Evolutionary conservation across 1,139 yeast species (phyloP).

Genomic region (Taphrina populina): DNA sequence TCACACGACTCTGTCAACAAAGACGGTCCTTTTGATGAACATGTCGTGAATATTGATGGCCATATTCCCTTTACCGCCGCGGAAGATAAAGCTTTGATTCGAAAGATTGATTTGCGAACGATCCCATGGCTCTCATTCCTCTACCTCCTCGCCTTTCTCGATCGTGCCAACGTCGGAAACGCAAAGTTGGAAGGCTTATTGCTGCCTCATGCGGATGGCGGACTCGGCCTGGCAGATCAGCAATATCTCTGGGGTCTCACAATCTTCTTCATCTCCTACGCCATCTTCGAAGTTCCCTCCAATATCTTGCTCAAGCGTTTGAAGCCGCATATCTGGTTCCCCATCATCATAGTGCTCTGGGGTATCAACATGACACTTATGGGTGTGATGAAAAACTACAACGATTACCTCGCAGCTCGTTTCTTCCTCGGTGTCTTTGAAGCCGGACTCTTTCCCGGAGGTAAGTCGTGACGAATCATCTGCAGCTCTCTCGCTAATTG

Average conservation of each 20-base stretch:
- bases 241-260: conserved; percentile 60
- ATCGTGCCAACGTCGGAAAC: conserved; percentile 62
- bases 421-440: conserved; percentile 76
- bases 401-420: conserved; percentile 62
- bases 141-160: conserved; percentile 60
- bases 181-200: conserved; percentile 58
- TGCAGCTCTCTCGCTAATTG: not conserved
- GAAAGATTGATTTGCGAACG: conserved; percentile 52
- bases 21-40: not conserved
- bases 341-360: conserved; percentile 40
- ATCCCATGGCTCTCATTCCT: conserved; percentile 58
- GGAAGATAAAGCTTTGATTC: conserved; percentile 22
- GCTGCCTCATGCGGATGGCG: conserved; percentile 42
- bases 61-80: conserved; percentile 29
- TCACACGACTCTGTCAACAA: conserved; percentile 5
- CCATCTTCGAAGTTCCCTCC: conserved; percentile 64
- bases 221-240: conserved; percentile 52
- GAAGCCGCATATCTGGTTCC: conserved; percentile 51
- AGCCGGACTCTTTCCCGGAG: conserved; percentile 93
- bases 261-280: conserved; percentile 72
- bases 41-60: not conserved
- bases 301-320: conserved; percentile 61
- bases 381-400: conserved; percentile 62
- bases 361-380: conserved; percentile 52
- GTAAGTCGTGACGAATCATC: not conserved